A percentile compares a stretch with the other conserved stretches of the same genome.
These are phyloP conservation scores for Blastocystis sp. DNA, from an alignment of 352 stramenopile species.

Conservation along the genomic window DNA sequence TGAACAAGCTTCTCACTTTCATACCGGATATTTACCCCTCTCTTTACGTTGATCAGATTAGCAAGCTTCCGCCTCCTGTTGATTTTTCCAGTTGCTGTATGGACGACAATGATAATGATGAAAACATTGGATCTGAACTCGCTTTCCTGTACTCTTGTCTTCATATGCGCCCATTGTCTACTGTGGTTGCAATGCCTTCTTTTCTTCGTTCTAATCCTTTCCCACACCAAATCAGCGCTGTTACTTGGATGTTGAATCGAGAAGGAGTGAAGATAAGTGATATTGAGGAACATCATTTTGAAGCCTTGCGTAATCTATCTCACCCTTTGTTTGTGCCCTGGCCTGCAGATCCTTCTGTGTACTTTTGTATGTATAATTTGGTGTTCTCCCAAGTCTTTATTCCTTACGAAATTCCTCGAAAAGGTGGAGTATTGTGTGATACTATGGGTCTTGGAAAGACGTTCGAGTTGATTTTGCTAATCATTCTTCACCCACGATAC, in stretches of 20 bases:
- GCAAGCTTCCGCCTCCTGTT: not conserved
- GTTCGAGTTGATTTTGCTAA: slow-evolving; percentile 32
- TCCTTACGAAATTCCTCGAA: not conserved
- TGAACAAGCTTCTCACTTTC: not conserved
- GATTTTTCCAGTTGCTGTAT: not conserved
- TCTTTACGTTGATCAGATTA: not conserved
- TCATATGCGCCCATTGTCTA: not conserved
- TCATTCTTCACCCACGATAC: not conserved
- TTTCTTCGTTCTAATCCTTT: not conserved
- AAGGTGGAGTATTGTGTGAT: slow-evolving; percentile 33
- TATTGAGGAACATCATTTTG: not conserved
- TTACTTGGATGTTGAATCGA: slow-evolving; percentile 13
- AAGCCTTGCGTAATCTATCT: not conserved
- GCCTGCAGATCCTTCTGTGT: not conserved
- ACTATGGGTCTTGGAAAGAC: slow-evolving; percentile 51
- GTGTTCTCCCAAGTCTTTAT: not conserved
- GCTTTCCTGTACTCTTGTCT: slow-evolving; percentile 50
- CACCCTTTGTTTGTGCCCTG: slow-evolving; percentile 17
- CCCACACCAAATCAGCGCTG: not conserved
- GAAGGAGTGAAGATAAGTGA: not conserved
- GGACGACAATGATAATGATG: not conserved
- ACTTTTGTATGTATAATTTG: not conserved
- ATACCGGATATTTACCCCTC: not conserved
- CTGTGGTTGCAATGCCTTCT: not conserved
- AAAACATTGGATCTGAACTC: slow-evolving; percentile 5